Percentiles rank a stretch among this genome's conserved stretches.
Conservation (phyloP, 352 stramenopile genomes). For the Peronospora tabacina region DNA sequence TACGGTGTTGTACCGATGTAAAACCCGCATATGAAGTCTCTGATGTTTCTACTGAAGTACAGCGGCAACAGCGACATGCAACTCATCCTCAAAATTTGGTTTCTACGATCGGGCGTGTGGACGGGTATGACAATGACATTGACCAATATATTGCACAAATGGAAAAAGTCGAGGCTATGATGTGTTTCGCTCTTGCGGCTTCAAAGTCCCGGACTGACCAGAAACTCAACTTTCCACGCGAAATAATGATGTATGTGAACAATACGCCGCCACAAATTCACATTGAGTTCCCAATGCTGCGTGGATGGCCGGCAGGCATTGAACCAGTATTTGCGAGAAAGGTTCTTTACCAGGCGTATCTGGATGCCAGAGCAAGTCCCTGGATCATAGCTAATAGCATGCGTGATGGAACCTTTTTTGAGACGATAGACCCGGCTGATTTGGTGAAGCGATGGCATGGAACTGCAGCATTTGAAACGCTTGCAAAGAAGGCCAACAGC, state of each 20-base stretch:
- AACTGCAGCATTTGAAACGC: background rate
- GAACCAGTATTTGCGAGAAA: slow-evolving; percentile 13
- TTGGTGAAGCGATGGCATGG: slow-evolving; percentile 24
- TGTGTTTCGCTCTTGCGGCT: background rate
- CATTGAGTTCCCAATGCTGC: slow-evolving; percentile 17
- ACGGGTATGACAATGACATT: slow-evolving; percentile 3
- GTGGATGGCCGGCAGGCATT: slow-evolving; percentile 22
- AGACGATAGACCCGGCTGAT: background rate
- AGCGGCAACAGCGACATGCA: slow-evolving; percentile 4
- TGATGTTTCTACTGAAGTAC: slow-evolving; percentile 1
- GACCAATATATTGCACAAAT: slow-evolving; percentile 20
- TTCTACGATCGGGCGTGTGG: background rate
- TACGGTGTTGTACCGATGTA: background rate
- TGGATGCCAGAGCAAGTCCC: slow-evolving; percentile 14
- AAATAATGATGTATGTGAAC: slow-evolving; percentile 11
- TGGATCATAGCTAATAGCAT: slow-evolving; percentile 14
- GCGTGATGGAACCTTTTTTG: slow-evolving; percentile 8
- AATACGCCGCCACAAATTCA: slow-evolving; percentile 13
- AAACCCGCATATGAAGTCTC: background rate
- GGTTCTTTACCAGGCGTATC: slow-evolving; percentile 15
- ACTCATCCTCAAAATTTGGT: background rate
- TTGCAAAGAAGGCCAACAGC: background rate
- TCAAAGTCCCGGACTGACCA: background rate
- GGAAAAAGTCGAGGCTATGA: slow-evolving; percentile 8
- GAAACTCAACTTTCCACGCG: slow-evolving; percentile 6